Conservation (phyloP, 495 filamentous ascomycete species). For the Penicillium robsamsonii region DNA sequence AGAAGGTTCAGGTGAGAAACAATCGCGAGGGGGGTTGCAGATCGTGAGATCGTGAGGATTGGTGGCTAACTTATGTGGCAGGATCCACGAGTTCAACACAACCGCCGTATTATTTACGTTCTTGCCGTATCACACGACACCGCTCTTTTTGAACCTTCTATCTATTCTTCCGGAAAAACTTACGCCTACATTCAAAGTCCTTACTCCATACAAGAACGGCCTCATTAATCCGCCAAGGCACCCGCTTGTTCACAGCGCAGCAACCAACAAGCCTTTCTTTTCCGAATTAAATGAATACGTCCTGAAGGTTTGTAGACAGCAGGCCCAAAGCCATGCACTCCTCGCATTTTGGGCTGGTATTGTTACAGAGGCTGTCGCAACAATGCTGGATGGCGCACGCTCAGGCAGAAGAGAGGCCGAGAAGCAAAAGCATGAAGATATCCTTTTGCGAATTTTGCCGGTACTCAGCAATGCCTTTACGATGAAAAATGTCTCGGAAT, state of each 20-base stretch:
- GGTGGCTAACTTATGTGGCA: slow-evolving; percentile 43
- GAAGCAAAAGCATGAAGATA: slow-evolving; percentile 71
- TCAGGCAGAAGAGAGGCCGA: slow-evolving; percentile 68
- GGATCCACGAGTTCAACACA: slow-evolving; percentile 89
- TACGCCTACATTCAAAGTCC: slow-evolving; percentile 73
- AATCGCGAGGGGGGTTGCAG: background rate
- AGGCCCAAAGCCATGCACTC: slow-evolving; percentile 69
- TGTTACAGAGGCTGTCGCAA: slow-evolving; percentile 74
- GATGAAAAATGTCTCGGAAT: slow-evolving; percentile 67
- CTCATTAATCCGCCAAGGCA: slow-evolving; percentile 72
- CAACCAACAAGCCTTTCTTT: slow-evolving; percentile 68
- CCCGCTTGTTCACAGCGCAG: slow-evolving; percentile 75
- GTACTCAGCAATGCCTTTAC: slow-evolving; percentile 71
- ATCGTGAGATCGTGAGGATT: background rate
- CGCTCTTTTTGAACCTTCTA: slow-evolving; percentile 75
- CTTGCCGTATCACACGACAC: slow-evolving; percentile 83
- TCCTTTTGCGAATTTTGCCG: slow-evolving; percentile 71
- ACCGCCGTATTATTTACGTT: slow-evolving; percentile 77
- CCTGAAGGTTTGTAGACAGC: slow-evolving; percentile 61
- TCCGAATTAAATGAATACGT: slow-evolving; percentile 70
- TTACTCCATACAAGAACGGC: slow-evolving; percentile 78
- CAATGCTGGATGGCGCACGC: slow-evolving; percentile 69
- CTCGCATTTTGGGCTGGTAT: slow-evolving; percentile 86
- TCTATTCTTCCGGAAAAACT: slow-evolving; percentile 74
- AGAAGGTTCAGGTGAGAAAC: slow-evolving; percentile 75